A percentile compares a stretch with the other conserved stretches of the same genome.
phyloP scores from a whole-genome alignment of 192 early-diverging fungal species.

The Coemansia sp. region DNA sequence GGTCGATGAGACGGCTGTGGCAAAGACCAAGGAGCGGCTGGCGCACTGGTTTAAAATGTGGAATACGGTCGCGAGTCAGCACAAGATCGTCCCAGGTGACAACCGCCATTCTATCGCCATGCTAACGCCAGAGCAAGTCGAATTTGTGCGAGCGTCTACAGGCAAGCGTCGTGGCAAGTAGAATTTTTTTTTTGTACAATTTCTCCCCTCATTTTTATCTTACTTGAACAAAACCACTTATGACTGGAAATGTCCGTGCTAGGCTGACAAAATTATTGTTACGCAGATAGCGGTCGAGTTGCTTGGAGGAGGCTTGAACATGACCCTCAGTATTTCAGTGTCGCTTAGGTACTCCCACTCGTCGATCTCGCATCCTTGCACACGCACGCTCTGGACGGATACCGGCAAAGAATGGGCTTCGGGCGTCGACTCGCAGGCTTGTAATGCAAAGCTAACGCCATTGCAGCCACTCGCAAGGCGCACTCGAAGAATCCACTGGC shows the following conservation, averaged over 20 bases:
- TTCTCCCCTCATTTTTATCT: not conserved
- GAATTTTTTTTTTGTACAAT: not conserved
- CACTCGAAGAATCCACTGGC: conserved; percentile 33
- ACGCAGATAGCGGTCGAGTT: not conserved
- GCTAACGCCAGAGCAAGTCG: not conserved
- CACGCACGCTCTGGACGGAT: conserved; percentile 16
- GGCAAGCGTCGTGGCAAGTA: not conserved
- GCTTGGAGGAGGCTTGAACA: not conserved
- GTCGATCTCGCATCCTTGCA: conserved; percentile 12
- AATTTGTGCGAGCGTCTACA: not conserved
- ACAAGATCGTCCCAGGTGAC: conserved; percentile 4
- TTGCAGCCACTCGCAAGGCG: conserved; percentile 10
- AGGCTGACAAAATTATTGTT: conserved; percentile 8
- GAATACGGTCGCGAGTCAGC: conserved; percentile 2
- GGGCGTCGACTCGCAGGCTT: conserved; percentile 8
- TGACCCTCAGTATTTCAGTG: conserved; percentile 10
- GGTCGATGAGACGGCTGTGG: not conserved
- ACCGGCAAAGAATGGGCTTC: not conserved
- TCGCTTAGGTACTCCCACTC: conserved; percentile 12
- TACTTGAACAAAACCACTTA: not conserved
- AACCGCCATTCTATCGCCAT: not conserved
- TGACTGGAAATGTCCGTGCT: not conserved
- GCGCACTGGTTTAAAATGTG: conserved; percentile 37
- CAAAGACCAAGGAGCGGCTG: conserved; percentile 15
- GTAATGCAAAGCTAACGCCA: conserved; percentile 17